Base-by-base conservation (phyloP, 2,329 filamentous ascomycete species). In the Scedosporium dehoogii region DNA sequence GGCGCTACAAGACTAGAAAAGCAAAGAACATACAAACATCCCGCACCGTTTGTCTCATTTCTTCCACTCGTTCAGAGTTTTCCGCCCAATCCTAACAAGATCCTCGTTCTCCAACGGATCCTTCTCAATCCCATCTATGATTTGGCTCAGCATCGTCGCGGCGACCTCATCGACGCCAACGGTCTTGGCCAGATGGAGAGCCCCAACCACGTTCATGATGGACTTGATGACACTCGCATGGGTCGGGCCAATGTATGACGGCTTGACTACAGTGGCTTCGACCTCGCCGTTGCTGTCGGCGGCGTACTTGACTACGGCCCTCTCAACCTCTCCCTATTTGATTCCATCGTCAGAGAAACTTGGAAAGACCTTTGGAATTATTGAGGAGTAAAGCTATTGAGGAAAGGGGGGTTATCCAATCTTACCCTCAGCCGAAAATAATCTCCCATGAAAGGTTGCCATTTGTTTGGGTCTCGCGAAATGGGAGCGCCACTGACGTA, bases 341-440 rank as follows among this genome's bases (percentile, higher is more conserved):
- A 58, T 44, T 58, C 33, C 10, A 14, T 38, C 9, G 33, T 38
- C 33, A 38, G 33, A 38, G 10, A 38, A 38, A 38, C 33, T 38
- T 12, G 33, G 33, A 38, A 38, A 38, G 33, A 38, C 80, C 80
- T 82, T 38, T 58, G 1, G 23, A 58, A 44, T 57, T 51, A 33
- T 41, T 57, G 64, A 42, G 27, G 29, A 16, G 18, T 63, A 2
- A 29, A 2, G 18, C 3, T 9, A 18, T 3, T 3, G 0, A 10
- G n/a, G 2, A 56, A 55, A 46, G 12, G 1, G 1, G 10, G 2
- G n/a, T 1, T 1, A 4, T 51, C 14, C 38, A 3, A n/a, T 68
- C 74, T 65, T 70, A 81, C 81, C n/a, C 81, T 69, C 74, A 83
- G 74, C 9, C 77, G 62, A 6, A 59, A 65, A 62, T 82, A 83